Conservation (phyloP, 2,329 filamentous ascomycete species). For the Emmonsia crescens region DNA sequence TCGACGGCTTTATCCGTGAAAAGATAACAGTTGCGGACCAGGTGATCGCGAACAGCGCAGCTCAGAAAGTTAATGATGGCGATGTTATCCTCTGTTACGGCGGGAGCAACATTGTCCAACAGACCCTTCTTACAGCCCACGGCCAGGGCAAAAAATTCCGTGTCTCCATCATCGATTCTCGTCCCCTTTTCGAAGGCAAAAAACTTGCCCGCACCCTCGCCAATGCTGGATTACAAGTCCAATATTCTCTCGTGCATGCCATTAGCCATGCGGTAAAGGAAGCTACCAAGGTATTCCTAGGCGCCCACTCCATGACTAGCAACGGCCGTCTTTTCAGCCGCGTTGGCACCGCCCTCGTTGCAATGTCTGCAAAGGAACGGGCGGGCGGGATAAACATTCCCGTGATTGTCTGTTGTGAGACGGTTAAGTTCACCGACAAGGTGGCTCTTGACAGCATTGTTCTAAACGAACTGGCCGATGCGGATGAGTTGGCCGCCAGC, state of each 20-base stretch:
- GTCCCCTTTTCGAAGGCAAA: conserved; percentile 59
- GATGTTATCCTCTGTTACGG: conserved; percentile 82
- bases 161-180: conserved; percentile 73
- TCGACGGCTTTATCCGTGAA: conserved; percentile 84
- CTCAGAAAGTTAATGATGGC: conserved; percentile 63
- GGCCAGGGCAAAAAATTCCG: conserved; percentile 61
- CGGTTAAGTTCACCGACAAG: conserved; percentile 85
- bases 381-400: conserved; percentile 52
- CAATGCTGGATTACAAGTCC: conserved; percentile 60
- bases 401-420: conserved; percentile 85
- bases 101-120: conserved; percentile 75
- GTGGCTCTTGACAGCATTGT: conserved; percentile 88
- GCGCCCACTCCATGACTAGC: conserved; percentile 88
- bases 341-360: conserved; percentile 75
- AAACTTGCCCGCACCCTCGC: conserved; percentile 61
- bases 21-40: conserved; percentile 78
- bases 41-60: conserved; percentile 68
- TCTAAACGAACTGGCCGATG: conserved; percentile 78
- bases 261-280: conserved; percentile 62
- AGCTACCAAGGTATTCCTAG: conserved; percentile 66
- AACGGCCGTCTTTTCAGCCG: conserved; percentile 86
- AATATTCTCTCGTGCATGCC: conserved; percentile 72
- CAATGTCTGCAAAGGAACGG: conserved; percentile 63
- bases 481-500: conserved; percentile 50
- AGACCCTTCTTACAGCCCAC: conserved; percentile 64